Conservation (phyloP, 1,284 basidiomycete species). For the Testicularia cyperi region DNA sequence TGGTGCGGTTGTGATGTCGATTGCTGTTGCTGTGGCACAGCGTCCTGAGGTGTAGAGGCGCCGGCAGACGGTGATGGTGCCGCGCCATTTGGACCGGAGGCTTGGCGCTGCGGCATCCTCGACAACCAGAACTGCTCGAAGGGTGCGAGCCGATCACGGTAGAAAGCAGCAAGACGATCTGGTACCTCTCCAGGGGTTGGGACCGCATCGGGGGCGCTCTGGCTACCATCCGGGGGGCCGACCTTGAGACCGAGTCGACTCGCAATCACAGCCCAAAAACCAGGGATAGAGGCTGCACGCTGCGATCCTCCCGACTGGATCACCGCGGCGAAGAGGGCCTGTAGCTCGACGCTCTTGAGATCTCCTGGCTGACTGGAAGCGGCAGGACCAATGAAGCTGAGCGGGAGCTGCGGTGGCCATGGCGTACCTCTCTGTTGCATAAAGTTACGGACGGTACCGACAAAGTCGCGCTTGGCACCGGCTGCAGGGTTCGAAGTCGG, state of each 20-base stretch:
- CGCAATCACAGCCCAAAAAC: slow-evolving; percentile 52
- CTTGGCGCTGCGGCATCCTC: slow-evolving; percentile 38
- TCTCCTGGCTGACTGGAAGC: slow-evolving; percentile 36
- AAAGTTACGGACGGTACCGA: slow-evolving; percentile 47
- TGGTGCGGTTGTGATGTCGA: slow-evolving; percentile 9
- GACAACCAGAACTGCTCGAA: slow-evolving; percentile 56
- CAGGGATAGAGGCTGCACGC: slow-evolving; percentile 31
- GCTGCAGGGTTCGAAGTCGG: slow-evolving; percentile 2
- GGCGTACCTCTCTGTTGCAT: slow-evolving; percentile 47
- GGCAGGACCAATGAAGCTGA: slow-evolving; percentile 48
- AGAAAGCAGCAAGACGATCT: slow-evolving; percentile 49
- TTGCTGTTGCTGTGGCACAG: slow-evolving; percentile 5
- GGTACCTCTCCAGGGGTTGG: slow-evolving; percentile 45
- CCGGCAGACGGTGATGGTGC: slow-evolving; percentile 19
- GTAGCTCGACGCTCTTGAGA: slow-evolving; percentile 47
- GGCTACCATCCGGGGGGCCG: slow-evolving; percentile 25
- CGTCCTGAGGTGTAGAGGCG: slow-evolving; percentile 7
- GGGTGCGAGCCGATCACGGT: slow-evolving; percentile 38
- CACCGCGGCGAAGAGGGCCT: slow-evolving; percentile 47
- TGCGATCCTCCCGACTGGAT: slow-evolving; percentile 47
- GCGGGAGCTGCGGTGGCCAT: slow-evolving; percentile 31
- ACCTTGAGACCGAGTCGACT: slow-evolving; percentile 49
- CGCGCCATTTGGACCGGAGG: slow-evolving; percentile 19
- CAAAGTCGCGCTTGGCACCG: slow-evolving; percentile 39
- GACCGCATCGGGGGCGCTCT: slow-evolving; percentile 34